phyloP scores from a whole-genome alignment of 2,329 filamentous ascomycete genomes.

The Elsinoe fawcettii region DNA sequence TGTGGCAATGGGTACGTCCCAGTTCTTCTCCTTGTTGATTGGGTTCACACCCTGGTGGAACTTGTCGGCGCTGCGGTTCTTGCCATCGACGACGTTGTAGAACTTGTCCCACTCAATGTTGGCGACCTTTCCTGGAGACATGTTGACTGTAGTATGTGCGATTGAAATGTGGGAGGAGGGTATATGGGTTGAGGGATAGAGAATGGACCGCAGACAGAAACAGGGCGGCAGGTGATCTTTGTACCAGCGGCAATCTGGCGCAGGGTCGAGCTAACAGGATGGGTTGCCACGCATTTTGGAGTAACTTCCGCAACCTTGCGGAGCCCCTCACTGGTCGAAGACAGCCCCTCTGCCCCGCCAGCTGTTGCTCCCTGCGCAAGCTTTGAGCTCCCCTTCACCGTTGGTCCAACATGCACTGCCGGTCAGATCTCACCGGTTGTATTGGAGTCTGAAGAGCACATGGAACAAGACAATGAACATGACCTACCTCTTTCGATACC shows the following conservation, averaged over 20 bases:
- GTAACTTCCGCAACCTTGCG: conserved; percentile 2
- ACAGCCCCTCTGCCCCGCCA: conserved; percentile 8
- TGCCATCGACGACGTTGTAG: conserved; percentile 34
- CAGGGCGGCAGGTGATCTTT: conserved; percentile 11
- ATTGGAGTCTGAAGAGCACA: background rate
- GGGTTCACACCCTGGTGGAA: conserved; percentile 31
- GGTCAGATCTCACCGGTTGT: conserved; percentile 2
- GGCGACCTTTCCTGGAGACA: conserved; percentile 40
- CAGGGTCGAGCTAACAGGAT: conserved; percentile 7
- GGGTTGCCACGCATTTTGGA: conserved; percentile 11
- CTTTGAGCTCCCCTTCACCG: background rate
- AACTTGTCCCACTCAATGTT: conserved; percentile 32
- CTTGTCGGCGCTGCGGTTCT: conserved; percentile 26
- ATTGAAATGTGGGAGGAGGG: background rate
- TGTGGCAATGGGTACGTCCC: conserved; percentile 31
- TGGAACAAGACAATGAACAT: background rate
- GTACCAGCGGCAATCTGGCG: conserved; percentile 5
- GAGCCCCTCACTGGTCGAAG: conserved; percentile 8
- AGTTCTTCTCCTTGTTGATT: conserved; percentile 31
- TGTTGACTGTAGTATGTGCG: conserved; percentile 23
- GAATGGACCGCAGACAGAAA: background rate
- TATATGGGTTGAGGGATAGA: background rate
- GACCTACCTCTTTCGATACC: background rate
- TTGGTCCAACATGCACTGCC: background rate
- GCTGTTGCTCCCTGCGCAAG: background rate